A percentile compares a stretch with the other conserved stretches of the same genome.
phyloP scores from a whole-genome alignment of 2,329 filamentous ascomycete species.

The Alternaria sp. region DNA sequence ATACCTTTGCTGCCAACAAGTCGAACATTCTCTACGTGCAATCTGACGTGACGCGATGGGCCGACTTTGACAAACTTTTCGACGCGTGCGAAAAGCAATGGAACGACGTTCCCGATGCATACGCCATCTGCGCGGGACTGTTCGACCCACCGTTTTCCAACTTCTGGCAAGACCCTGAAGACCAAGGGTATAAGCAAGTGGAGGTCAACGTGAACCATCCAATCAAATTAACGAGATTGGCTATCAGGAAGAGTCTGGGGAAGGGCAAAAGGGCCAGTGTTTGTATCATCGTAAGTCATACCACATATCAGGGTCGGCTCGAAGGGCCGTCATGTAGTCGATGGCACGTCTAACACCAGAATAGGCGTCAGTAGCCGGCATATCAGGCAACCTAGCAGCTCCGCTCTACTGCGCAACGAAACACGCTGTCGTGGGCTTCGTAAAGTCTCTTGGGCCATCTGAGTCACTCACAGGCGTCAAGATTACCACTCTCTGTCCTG shows the following conservation, averaged over 20 bases:
- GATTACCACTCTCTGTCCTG: slow-evolving; percentile 38
- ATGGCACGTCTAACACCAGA: background rate
- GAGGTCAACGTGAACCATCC: slow-evolving; percentile 42
- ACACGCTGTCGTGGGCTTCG: slow-evolving; percentile 41
- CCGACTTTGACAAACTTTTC: slow-evolving; percentile 35
- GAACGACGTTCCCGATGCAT: slow-evolving; percentile 42
- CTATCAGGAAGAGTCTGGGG: slow-evolving; percentile 34
- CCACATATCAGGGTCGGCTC: background rate
- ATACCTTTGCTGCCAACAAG: slow-evolving; percentile 24
- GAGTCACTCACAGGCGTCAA: slow-evolving; percentile 40
- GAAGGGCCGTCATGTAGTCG: background rate
- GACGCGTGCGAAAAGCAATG: slow-evolving; percentile 34
- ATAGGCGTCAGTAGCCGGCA: slow-evolving; percentile 34
- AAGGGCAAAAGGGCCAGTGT: slow-evolving; percentile 37
- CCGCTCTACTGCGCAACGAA: slow-evolving; percentile 43
- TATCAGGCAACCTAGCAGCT: slow-evolving; percentile 32
- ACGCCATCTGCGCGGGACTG: slow-evolving; percentile 40
- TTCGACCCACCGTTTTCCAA: slow-evolving; percentile 41
- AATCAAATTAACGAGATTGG: slow-evolving; percentile 39
- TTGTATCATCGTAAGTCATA: slow-evolving; percentile 39
- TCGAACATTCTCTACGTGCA: slow-evolving; percentile 35
- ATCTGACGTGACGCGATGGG: slow-evolving; percentile 37
- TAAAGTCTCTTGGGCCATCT: slow-evolving; percentile 34
- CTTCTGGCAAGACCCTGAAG: slow-evolving; percentile 41
- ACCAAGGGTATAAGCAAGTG: slow-evolving; percentile 36